Evolutionary conservation across 1,284 basidiomycete genomes (phyloP), one percentile per base, ranked within the genome.

Genomic region (Jaminaea rosea): DNA sequence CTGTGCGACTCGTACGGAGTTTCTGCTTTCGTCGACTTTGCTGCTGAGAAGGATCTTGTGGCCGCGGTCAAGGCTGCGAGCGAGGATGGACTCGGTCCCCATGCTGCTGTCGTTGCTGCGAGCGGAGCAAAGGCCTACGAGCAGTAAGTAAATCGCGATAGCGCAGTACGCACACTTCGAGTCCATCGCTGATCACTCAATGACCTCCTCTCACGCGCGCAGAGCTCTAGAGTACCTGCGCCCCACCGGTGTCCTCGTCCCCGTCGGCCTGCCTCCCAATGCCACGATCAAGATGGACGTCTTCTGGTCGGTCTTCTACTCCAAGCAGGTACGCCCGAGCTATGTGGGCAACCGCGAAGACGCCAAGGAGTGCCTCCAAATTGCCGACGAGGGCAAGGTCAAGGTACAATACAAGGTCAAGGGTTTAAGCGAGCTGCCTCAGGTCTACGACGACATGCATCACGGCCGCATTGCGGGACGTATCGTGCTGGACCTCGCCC

Each of bases 11-110:
- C 79, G 26, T 82, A 89, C 48, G 88, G 88, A 41, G 86, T 86
- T 0, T 83, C 86, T 60, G 78, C 78, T 47, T 90, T 84, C 81
- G 80, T 91, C 60, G 87, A 92, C 77, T 89, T 87, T 78, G 82
- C 79, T 62, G 78, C 63, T 42, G 51, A 49, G 37, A 66, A 70
- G 57, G 70, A 86, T 63, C 76, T 86, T 50, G 80, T 84, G 27
- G 76, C 74, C 34, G 83, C 82, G 27, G 79, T 88, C 49, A 79
- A 81, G 70, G 79, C 77, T 7, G 79, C 80, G 1, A 85, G 84
- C 0, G 47, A 58, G 5, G 85, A 79, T 50, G 87, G 86, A 1
- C 72, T 77, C 8, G 87, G 88, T 29, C 82, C 87, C 1, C 87
- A 91, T 67, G 81, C 83, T 8, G 73, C 73, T 11, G 60, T 74